Conservation (phyloP, 805 yeast species). For the Saccharomycopsis guyanensis region DNA sequence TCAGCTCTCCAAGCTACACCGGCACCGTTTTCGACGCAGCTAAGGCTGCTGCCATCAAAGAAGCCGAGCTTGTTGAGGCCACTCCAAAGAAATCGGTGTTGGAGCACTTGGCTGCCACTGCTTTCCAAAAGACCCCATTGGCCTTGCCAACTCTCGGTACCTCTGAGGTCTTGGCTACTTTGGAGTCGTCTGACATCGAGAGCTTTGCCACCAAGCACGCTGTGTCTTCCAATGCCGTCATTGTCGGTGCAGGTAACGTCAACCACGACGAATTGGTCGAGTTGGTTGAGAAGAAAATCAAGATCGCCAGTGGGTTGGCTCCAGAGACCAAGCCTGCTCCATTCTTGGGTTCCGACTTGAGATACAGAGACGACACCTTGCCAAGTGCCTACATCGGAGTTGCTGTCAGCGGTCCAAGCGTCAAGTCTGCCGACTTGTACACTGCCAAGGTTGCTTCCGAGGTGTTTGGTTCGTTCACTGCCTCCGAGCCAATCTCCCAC, state of each 20-base stretch:
- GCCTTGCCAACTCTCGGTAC: conserved; percentile 76
- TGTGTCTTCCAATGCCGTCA: conserved; percentile 56
- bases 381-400: conserved; percentile 74
- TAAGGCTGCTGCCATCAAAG: conserved; percentile 38
- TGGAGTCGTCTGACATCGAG: conserved; percentile 51
- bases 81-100: conserved; percentile 44
- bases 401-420: conserved; percentile 67
- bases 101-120: conserved; percentile 75
- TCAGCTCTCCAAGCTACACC: conserved; percentile 31
- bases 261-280: conserved; percentile 64
- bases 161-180: conserved; percentile 48
- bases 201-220: conserved; percentile 49
- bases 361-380: conserved; percentile 82
- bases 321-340: conserved; percentile 45
- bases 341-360: conserved; percentile 80
- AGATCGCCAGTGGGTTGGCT: conserved; percentile 42
- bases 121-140: conserved; percentile 80
- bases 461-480: conserved; percentile 48
- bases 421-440: conserved; percentile 55
- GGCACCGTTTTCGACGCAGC: conserved; percentile 42
- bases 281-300: conserved; percentile 46
- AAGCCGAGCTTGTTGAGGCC: conserved; percentile 49
- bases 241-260: conserved; percentile 64
- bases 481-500: conserved; percentile 46
- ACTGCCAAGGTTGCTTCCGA: conserved; percentile 68